Percentiles rank a stretch among this genome's conserved stretches.
phyloP scores from a whole-genome alignment of 1,284 basidiomycete species.

The Sanghuangporus baumii region DNA sequence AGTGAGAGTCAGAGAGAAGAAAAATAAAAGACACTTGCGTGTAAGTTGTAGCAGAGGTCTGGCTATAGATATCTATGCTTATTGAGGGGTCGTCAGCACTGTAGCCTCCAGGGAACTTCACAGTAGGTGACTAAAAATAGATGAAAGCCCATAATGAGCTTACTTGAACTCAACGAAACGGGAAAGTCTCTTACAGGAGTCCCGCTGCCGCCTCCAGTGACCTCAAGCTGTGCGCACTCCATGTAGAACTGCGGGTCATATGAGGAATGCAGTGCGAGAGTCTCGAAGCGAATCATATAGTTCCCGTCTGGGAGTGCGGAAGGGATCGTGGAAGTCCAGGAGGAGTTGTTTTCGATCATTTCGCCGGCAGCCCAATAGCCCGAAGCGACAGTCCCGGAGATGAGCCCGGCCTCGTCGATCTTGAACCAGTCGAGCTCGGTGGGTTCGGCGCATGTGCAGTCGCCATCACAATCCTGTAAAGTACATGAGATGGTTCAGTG shows the following conservation, averaged over 20 bases:
- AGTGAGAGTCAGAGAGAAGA: not conserved
- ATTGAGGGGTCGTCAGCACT: slow-evolving; percentile 5
- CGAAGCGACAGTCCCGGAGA: slow-evolving; percentile 30
- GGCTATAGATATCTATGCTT: slow-evolving; percentile 8
- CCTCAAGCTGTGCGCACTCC: slow-evolving; percentile 32
- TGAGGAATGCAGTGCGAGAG: slow-evolving; percentile 30
- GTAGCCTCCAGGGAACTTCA: slow-evolving; percentile 13
- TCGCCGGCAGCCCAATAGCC: slow-evolving; percentile 31
- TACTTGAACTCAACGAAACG: not conserved
- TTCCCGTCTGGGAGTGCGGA: slow-evolving; percentile 30
- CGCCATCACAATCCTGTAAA: slow-evolving; percentile 25
- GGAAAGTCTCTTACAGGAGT: slow-evolving; percentile 25
- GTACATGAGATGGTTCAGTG: not conserved
- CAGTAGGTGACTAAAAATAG: slow-evolving; percentile 1
- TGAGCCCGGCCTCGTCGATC: slow-evolving; percentile 33
- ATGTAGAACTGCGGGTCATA: slow-evolving; percentile 35
- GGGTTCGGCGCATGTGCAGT: slow-evolving; percentile 30
- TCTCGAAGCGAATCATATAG: slow-evolving; percentile 34
- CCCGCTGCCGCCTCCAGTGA: slow-evolving; percentile 31
- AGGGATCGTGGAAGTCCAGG: slow-evolving; percentile 35
- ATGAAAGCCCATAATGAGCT: not conserved
- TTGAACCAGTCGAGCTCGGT: slow-evolving; percentile 26
- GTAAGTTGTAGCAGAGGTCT: slow-evolving; percentile 10
- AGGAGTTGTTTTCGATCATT: slow-evolving; percentile 31
- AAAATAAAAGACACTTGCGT: not conserved